These are phyloP conservation scores for Fusarium algeriense DNA, from an alignment of 2,329 filamentous ascomycete species.

Conservation along the genomic window DNA sequence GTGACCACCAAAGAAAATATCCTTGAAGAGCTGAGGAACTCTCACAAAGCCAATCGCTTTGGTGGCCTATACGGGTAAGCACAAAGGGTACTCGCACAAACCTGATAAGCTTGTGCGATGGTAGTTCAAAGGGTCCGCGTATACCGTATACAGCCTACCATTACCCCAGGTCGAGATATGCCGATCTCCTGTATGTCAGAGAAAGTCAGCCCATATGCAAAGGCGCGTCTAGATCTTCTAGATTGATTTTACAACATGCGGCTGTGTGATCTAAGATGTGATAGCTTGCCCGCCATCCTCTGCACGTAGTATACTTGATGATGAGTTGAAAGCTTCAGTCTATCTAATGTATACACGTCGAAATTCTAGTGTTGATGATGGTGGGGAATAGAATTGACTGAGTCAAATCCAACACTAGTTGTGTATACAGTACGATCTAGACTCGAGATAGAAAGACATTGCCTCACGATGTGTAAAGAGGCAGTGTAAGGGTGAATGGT, in stretches of 20 bases:
- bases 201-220: too few relatives aligned
- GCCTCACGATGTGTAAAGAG: neutral
- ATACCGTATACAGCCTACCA: too few relatives aligned
- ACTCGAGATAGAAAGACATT: accelerated
- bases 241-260: neutral
- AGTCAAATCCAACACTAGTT: neutral
- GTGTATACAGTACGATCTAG: neutral
- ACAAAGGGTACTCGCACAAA: neutral
- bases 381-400: accelerated
- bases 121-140: neutral
- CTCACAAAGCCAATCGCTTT: neutral
- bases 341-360: neutral
- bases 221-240: neutral
- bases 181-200: neutral
- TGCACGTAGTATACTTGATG: accelerated
- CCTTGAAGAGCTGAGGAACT: neutral
- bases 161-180: neutral
- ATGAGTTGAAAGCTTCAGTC: neutral
- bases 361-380: neutral
- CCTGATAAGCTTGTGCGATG: accelerated
- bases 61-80: too few relatives aligned
- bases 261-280: accelerated
- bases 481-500: neutral
- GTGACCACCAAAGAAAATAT: neutral
- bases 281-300: neutral